Base-by-base conservation (phyloP, 306 rosid genomes). In the Quercus bicolor region DNA sequence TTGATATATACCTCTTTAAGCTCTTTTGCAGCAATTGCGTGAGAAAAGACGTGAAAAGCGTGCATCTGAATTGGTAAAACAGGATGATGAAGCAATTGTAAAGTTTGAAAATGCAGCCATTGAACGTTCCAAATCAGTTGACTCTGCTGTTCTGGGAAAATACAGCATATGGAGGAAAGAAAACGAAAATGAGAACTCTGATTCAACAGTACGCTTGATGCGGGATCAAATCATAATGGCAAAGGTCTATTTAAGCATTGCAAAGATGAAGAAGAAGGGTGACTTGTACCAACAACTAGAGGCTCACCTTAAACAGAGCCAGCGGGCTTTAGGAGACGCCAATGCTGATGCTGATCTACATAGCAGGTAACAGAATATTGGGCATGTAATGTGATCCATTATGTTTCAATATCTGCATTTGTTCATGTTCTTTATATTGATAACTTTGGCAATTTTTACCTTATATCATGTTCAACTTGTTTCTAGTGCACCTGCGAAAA, bases 161-260 rank as follows among this genome's bases (percentile, higher is more conserved):
- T 96, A 96, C 89, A 96, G 85, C 90, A 81, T 89, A 60, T 91
- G 99, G 98, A 96, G 97, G 92, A 95, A 83, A 87, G 97, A 96
- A 86, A 82, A 78, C 60, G 96, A 91, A 79, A 89, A 86, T 75
- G 95, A 90, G 73, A 91, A 89, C 81, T 81, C 79, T 37, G 98
- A 93, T 84, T 87, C 90, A 68, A 91, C 86, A 1, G 92, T 91
- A 74, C 92, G 96, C 73, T 81, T 93, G 83, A 88, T 96, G 90
- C 94, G 96, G 74, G 99, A 93, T 83, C 99, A 96, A 85, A 90
- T 86, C 65, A 90, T 91, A 70, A 96, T 96, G 98, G 97, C 97
- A 71, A 91, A 88, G 83, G 97, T 93, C 28, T 96, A 96, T 84
- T 65, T 84, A 84, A 93, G 97, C 78, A 85, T 96, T 77, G 93